These are phyloP conservation scores for Globisporangium paddicum DNA, from an alignment of 352 stramenopile species.

Conservation along the genomic window DNA sequence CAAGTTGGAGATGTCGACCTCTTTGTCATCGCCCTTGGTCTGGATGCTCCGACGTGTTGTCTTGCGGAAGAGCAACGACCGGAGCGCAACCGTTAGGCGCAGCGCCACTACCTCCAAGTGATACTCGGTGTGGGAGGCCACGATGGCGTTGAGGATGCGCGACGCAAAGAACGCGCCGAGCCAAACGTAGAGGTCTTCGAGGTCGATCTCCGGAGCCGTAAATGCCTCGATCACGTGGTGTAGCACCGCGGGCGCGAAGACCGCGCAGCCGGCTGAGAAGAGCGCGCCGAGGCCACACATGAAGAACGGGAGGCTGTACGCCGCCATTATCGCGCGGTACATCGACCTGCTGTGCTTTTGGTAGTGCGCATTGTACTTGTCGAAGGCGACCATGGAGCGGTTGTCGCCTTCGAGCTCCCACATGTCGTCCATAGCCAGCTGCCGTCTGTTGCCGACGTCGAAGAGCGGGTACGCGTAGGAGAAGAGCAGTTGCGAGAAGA, in stretches of 20 bases:
- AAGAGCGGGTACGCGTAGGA: slow-evolving; percentile 40
- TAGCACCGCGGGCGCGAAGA: slow-evolving; percentile 43
- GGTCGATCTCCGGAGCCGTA: slow-evolving; percentile 16
- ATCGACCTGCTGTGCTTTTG: too few relatives aligned
- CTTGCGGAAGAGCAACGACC: slow-evolving; percentile 39
- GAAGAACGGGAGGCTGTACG: slow-evolving; percentile 25
- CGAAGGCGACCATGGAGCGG: slow-evolving; percentile 18
- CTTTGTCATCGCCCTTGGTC: slow-evolving; percentile 13
- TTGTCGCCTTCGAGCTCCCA: slow-evolving; percentile 32
- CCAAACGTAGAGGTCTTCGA: slow-evolving; percentile 26
- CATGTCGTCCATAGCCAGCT: slow-evolving; percentile 37
- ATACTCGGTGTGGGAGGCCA: slow-evolving; percentile 19
- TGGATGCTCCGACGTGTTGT: slow-evolving; percentile 19
- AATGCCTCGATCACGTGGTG: slow-evolving; percentile 40
- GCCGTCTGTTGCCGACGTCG: slow-evolving; percentile 28
- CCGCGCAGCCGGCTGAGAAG: slow-evolving; percentile 22
- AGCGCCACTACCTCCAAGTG: slow-evolving; percentile 25
- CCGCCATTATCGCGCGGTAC: slow-evolving; percentile 14
- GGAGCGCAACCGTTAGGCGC: slow-evolving; percentile 29
- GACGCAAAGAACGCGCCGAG: slow-evolving; percentile 38
- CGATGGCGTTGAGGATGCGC: slow-evolving; percentile 25
- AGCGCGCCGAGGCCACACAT: slow-evolving; percentile 23
- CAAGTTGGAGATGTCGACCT: slow-evolving; percentile 89
- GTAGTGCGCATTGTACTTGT: slow-evolving; percentile 13
- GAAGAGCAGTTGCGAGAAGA: slow-evolving; percentile 34